These are phyloP conservation scores for Neonothopanus nambi DNA, from an alignment of 1,284 basidiomycete genomes.

Conservation along the genomic window DNA sequence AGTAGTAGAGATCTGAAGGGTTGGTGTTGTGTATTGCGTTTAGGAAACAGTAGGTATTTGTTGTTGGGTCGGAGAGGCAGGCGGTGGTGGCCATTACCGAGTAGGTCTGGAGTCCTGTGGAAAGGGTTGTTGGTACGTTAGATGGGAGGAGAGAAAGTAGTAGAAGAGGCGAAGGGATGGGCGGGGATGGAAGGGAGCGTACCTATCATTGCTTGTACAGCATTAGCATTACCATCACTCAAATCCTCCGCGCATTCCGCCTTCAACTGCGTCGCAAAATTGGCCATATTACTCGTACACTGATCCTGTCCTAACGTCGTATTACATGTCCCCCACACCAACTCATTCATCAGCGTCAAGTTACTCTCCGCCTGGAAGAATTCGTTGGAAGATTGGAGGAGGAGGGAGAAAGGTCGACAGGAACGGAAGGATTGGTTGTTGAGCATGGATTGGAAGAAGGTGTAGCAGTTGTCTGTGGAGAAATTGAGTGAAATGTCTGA, in stretches of 20 bases:
- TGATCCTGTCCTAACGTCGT: constrained; percentile 47
- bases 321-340: constrained; percentile 79
- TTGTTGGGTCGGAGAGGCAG: constrained; percentile 54
- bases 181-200: constrained; percentile 30
- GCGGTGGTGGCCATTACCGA: constrained; percentile 54
- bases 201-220: constrained; percentile 54
- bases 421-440: constrained; percentile 55
- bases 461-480: constrained; percentile 58
- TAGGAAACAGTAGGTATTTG: constrained; percentile 70
- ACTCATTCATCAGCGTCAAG: constrained; percentile 59
- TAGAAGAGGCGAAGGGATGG: constrained; percentile 3
- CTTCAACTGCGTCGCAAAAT: constrained; percentile 52
- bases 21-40: constrained; percentile 54
- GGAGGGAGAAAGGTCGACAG: constrained; percentile 77
- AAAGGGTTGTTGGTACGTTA: constrained; percentile 1
- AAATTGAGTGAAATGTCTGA: constrained; percentile 62
- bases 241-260: constrained; percentile 56
- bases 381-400: constrained; percentile 60
- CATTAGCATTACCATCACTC: constrained; percentile 45
- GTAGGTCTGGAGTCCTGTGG: constrained; percentile 58
- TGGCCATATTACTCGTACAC: constrained; percentile 62
- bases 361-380: constrained; percentile 62
- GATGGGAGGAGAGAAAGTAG: neutral
- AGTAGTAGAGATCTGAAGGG: constrained; percentile 66
- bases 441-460: constrained; percentile 76